Evolutionary conservation across 208 protist species (phyloP).

Genomic region (Leishmania tarentolae): DNA sequence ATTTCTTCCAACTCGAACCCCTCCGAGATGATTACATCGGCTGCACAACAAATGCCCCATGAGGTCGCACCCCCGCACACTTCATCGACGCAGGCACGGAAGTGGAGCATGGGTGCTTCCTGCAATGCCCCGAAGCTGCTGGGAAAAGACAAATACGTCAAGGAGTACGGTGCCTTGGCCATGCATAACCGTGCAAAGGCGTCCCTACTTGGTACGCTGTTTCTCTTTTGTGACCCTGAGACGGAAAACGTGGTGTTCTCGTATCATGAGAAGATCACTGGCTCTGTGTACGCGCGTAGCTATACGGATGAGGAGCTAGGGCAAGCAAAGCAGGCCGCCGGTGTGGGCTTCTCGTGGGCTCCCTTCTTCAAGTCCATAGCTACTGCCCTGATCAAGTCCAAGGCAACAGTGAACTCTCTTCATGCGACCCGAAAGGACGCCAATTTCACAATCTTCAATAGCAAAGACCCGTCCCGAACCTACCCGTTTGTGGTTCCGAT

Average conservation of each 20-base stretch:
- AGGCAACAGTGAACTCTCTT: slow-evolving; percentile 42
- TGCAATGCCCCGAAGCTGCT: slow-evolving; percentile 32
- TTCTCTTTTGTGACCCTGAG: slow-evolving; percentile 66
- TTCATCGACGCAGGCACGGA: not conserved
- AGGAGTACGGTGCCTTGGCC: slow-evolving; percentile 71
- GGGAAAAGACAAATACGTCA: slow-evolving; percentile 87
- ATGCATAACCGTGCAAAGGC: slow-evolving; percentile 60
- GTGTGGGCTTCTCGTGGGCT: slow-evolving; percentile 65
- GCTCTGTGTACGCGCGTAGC: slow-evolving; percentile 57
- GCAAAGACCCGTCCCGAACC: slow-evolving; percentile 56
- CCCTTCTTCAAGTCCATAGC: slow-evolving; percentile 90
- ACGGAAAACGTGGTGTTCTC: slow-evolving; percentile 65
- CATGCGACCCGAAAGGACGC: slow-evolving; percentile 38
- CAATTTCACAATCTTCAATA: slow-evolving; percentile 63
- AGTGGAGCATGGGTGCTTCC: not conserved
- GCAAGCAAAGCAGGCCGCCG: slow-evolving; percentile 52
- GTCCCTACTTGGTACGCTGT: slow-evolving; percentile 41
- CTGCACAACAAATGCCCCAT: not conserved
- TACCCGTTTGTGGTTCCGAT: slow-evolving; percentile 61
- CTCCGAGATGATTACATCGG: not conserved
- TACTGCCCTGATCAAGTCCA: slow-evolving; percentile 72
- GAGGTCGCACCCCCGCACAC: not conserved
- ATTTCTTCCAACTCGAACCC: not conserved
- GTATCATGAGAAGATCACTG: slow-evolving; percentile 54
- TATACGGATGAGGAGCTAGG: slow-evolving; percentile 74